Base-by-base conservation (phyloP, 2,329 filamentous ascomycete genomes). In the Beauveria scarabaeidicola region DNA sequence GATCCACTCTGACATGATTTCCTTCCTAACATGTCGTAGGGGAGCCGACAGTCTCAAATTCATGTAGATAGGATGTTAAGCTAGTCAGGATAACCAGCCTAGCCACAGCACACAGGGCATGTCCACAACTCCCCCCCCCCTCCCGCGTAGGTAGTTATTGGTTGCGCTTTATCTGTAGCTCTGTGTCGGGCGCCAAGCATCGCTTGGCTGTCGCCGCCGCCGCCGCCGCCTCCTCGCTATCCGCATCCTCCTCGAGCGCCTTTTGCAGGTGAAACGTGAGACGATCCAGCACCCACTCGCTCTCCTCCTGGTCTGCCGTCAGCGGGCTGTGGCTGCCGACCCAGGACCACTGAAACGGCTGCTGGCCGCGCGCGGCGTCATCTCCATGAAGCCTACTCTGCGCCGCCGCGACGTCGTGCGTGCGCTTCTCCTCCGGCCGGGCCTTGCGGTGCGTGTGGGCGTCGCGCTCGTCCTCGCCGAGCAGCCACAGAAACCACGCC, bases 401-500 rank as follows among this genome's bases (percentile, higher is more conserved):
- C 15, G 32, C 52, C 15, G 50, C 58, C 19, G 29, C 58, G 15
- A 48, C 59, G 46, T 56, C 56, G 21, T 47, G 61, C 15, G 58
- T 64, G 17, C 61, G 63, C 41, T 64, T 68, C 27, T 63, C 61
- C 47, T 67, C 70, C 8, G 70, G 66, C 27, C 62, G 64, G 7
- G 72, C 72, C 60, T 73, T 76, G n/a, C 76, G 69, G 66, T 86
- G 83, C 19, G 73, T 79, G 6, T 74, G 70, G 2, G 80, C 73
- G 63, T 75, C 75, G 58, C 72, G 73, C 67, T 86, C 83, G 68
- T 86, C 82, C 67, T 86, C 82, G 51, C 83, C 83, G n/a, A 96
- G 89, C 36, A 96, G 78, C 23, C 83, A 82, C 8, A 92, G 86
- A 66, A 90, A 94, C 76, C 90, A 89, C 0, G 88, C 88, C 92